Conservation (phyloP, 768 basidiomycete species). For the Leccinum variicolor region DNA sequence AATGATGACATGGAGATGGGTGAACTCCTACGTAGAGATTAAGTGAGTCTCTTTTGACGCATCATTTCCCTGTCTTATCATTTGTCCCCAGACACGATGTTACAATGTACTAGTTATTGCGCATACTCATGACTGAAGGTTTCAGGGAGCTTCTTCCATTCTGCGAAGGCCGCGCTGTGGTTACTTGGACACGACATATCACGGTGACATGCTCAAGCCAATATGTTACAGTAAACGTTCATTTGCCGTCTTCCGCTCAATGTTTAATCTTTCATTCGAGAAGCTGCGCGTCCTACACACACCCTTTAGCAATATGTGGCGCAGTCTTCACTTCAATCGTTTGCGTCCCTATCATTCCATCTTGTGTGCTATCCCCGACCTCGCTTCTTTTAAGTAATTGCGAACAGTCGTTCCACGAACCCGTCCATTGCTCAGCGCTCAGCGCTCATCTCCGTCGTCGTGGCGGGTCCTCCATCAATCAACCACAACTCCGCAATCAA, state of each 20-base stretch:
- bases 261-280: conserved; percentile 2
- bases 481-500: not conserved
- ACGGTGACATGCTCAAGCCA: not conserved
- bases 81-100: conserved; percentile 9
- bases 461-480: not conserved
- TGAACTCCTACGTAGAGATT: conserved; percentile 51
- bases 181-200: conserved; percentile 4
- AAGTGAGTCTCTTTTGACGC: conserved; percentile 39
- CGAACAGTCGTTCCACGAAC: conserved; percentile 2
- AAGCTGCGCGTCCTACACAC: not conserved
- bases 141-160: conserved; percentile 12
- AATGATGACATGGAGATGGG: conserved; percentile 56
- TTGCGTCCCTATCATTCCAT: conserved; percentile 1
- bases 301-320: conserved; percentile 17
- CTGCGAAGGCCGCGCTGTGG: conserved; percentile 1
- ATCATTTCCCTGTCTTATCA: not conserved
- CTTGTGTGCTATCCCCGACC: conserved; percentile 6
- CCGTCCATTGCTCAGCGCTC: not conserved
- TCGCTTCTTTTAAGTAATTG: conserved; percentile 16
- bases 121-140: conserved; percentile 11
- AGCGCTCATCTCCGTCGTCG: conserved; percentile 23
- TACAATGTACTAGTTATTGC: conserved; percentile 23
- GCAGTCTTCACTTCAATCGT: conserved; percentile 1
- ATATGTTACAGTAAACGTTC: not conserved
- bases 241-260: conserved; percentile 13